phyloP scores from a whole-genome alignment of 2,329 filamentous ascomycete species.

The Samsoniella hepiali region DNA sequence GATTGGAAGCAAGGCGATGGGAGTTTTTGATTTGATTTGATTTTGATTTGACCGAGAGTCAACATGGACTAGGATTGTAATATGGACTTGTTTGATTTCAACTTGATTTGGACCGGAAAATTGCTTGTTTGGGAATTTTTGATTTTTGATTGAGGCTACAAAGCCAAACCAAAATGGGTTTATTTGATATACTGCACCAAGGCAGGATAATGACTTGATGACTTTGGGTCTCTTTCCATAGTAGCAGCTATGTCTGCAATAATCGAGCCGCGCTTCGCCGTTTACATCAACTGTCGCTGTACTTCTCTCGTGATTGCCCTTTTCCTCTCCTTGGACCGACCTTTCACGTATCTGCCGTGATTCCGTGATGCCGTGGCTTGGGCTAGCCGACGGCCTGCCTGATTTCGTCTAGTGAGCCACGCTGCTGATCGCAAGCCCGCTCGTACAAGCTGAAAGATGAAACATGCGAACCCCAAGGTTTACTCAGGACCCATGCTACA shows the following conservation, averaged over 20 bases:
- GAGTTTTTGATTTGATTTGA: conserved; percentile 16
- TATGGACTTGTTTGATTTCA: conserved; percentile 1
- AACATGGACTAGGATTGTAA: conserved; percentile 12
- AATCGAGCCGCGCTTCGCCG: conserved; percentile 9
- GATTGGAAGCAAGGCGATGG: conserved; percentile 18
- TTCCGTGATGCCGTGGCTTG: neutral
- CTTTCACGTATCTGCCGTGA: neutral
- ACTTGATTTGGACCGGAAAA: conserved; percentile 7
- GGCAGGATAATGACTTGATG: conserved; percentile 11
- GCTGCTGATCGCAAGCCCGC: neutral
- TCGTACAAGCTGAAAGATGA: neutral
- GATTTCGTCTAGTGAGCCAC: neutral
- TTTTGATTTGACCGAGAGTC: conserved; percentile 14
- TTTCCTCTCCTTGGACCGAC: neutral
- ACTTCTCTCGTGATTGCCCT: neutral
- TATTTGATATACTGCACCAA: conserved; percentile 10
- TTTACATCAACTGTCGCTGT: neutral
- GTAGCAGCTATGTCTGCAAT: conserved; percentile 15
- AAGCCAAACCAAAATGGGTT: conserved; percentile 14
- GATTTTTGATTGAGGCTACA: conserved; percentile 12
- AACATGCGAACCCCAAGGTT: neutral
- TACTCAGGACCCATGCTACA: neutral
- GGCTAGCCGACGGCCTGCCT: neutral
- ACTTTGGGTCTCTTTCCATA: conserved; percentile 6
- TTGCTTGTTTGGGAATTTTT: conserved; percentile 3